Evolutionary conservation across 805 yeast species (phyloP).

Genomic region (Metschnikowia henanensis): DNA sequence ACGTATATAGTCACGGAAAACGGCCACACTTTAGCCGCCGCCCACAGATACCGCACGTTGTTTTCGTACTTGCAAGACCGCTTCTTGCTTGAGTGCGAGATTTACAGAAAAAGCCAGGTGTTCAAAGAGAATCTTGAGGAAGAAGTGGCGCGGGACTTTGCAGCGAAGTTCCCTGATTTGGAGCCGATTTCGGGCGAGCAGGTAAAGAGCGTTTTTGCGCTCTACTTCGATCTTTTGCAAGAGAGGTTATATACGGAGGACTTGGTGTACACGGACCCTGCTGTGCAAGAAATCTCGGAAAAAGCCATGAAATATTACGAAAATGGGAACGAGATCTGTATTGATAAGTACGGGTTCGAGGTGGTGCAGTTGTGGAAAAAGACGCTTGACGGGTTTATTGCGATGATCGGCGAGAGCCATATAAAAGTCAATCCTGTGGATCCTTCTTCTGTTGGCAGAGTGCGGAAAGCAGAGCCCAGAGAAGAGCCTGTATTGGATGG

Average conservation of each 20-base stretch:
- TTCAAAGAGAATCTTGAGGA: slow-evolving; percentile 5
- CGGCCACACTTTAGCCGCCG: slow-evolving; percentile 16
- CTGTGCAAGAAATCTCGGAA: slow-evolving; percentile 22
- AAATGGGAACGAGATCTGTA: slow-evolving; percentile 27
- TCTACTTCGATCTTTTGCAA: slow-evolving; percentile 32
- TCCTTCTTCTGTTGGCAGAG: not conserved
- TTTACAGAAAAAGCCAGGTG: not conserved
- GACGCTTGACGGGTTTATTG: not conserved
- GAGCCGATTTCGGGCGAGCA: slow-evolving; percentile 27
- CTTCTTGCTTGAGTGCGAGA: slow-evolving; percentile 26
- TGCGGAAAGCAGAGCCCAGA: not conserved
- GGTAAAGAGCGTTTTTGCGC: slow-evolving; percentile 25
- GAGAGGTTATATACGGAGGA: slow-evolving; percentile 27
- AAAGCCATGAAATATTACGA: not conserved
- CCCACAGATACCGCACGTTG: slow-evolving; percentile 17
- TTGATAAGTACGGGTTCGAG: slow-evolving; percentile 25
- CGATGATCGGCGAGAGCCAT: slow-evolving; percentile 3
- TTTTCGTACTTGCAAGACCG: slow-evolving; percentile 25
- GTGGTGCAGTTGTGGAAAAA: slow-evolving; percentile 8
- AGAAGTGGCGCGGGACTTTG: slow-evolving; percentile 18
- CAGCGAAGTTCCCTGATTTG: slow-evolving; percentile 19
- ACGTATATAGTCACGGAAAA: not conserved
- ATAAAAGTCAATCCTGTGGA: slow-evolving; percentile 2
- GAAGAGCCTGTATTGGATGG: no score
- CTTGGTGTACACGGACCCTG: slow-evolving; percentile 25